Base-by-base conservation (phyloP, 345 rosid genomes). In the Eucalyptus viminalis region DNA sequence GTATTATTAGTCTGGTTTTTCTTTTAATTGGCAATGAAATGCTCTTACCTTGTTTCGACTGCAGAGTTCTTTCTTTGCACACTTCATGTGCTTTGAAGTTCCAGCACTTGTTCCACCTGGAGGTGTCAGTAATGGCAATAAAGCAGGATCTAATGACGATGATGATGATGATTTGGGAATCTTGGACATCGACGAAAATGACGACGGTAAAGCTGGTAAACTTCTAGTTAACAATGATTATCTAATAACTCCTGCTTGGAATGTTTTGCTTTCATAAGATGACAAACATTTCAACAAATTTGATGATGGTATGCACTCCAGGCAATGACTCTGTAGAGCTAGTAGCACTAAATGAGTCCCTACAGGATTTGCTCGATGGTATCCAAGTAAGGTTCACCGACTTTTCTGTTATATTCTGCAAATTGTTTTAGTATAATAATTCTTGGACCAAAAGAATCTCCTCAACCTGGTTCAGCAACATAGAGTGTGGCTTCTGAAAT, bases 21-120 rank as follows among this genome's bases (percentile, higher is more conserved):
- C 54, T 91, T 89, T 29, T 24, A 47, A 29, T 88, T 90, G 89
- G 87, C 72, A 22, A 89, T 60, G 89, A 34, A 53, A 89, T 88
- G 54, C 89, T 90, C 45, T 31, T 62, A 40, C 87, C 45, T 92
- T 91, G 87, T 89, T 92, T 91, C 89, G 90, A 85, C 91, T 87
- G 95, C 96, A 98, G 99, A 98, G 99, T 93, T 97, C 99, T 76
- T 98, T 98, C 92, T 98, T 98, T 92, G 99, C 99, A 54, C 99
- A 97, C 92, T 97, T 98, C 92, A 96, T 98, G 99, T 98, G 99
- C 96, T 98, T 97, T 90, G 99, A 98, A 93, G 99, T 98, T 89
- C 98, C 99, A 89, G 95, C 98, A 47, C 99, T 98, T 92, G 97
- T 93, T 90, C 99, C 99, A 51, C 97, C 96, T 40, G 97, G 96